These are phyloP conservation scores for Furcasterigmium furcatum DNA, from an alignment of 2,329 filamentous ascomycete species.

Conservation along the genomic window DNA sequence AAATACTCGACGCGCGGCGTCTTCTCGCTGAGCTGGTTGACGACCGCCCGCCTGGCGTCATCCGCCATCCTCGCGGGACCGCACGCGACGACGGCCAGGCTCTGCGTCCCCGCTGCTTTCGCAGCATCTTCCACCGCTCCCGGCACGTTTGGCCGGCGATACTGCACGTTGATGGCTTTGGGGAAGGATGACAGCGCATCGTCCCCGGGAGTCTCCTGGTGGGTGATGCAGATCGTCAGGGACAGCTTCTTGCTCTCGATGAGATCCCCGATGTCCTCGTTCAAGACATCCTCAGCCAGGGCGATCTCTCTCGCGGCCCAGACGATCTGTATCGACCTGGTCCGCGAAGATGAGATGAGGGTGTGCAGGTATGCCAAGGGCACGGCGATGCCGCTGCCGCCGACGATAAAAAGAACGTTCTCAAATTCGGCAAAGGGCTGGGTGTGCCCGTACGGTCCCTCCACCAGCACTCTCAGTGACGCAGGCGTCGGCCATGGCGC, in stretches of 20 bases:
- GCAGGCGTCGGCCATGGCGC: conserved; percentile 17
- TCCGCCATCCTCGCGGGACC: conserved; percentile 42
- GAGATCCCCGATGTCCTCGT: conserved; percentile 24
- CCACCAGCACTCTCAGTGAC: conserved; percentile 32
- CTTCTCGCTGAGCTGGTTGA: conserved; percentile 21
- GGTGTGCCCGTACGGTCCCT: conserved; percentile 41
- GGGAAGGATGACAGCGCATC: conserved; percentile 6
- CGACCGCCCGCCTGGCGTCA: conserved; percentile 32
- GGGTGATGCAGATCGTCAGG: conserved; percentile 33
- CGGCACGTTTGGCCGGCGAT: conserved; percentile 27
- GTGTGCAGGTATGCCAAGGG: conserved; percentile 32
- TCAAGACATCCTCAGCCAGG: conserved; percentile 30
- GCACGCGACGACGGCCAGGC: conserved; percentile 38
- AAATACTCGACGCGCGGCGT: conserved; percentile 32
- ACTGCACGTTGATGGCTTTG: conserved; percentile 13
- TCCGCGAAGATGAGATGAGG: conserved; percentile 15
- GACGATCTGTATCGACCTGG: conserved; percentile 27
- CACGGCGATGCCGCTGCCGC: conserved; percentile 41
- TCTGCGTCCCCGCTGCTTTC: conserved; percentile 8
- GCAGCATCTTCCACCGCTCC: conserved; percentile 24
- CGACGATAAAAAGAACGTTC: conserved; percentile 37
- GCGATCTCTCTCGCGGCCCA: conserved; percentile 40
- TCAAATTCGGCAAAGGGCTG: conserved; percentile 32
- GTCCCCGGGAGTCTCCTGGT: not conserved
- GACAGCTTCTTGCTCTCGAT: conserved; percentile 23